phyloP scores from a whole-genome alignment of 495 filamentous ascomycete species.

The Lichina pygmaea region DNA sequence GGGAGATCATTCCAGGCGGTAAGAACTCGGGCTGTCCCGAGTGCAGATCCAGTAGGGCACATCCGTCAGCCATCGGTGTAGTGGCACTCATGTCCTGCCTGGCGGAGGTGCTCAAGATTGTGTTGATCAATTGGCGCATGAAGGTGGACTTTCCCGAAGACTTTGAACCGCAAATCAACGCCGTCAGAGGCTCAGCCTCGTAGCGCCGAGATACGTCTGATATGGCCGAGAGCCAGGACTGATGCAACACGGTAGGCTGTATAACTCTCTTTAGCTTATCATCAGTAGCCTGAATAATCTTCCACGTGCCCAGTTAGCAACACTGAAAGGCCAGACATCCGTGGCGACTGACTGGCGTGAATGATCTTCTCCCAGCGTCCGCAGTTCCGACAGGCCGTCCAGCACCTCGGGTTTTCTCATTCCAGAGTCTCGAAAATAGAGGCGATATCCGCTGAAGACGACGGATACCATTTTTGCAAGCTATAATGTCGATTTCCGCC shows the following conservation, averaged over 20 bases:
- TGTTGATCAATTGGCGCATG: conserved; percentile 46
- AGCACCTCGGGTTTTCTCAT: conserved; percentile 12
- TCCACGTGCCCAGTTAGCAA: too few species aligned
- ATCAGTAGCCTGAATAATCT: neutral
- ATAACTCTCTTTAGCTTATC: conserved; percentile 2
- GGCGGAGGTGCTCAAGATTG: conserved; percentile 23
- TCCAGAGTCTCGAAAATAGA: conserved; percentile 51
- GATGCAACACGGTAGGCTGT: conserved; percentile 30
- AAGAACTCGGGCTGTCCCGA: conserved; percentile 65
- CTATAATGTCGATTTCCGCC: conserved; percentile 24
- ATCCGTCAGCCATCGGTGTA: conserved; percentile 8
- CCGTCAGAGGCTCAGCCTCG: too few species aligned
- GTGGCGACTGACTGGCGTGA: conserved; percentile 7
- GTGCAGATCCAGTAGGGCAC: conserved; percentile 56
- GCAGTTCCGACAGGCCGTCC: conserved; percentile 6
- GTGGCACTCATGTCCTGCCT: conserved; percentile 8
- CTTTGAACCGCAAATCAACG: conserved; percentile 49
- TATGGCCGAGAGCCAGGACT: conserved; percentile 31
- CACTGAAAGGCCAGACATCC: neutral
- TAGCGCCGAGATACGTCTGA: too few species aligned
- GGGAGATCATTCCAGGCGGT: conserved; percentile 48
- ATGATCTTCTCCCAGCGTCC: conserved; percentile 8
- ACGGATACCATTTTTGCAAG: conserved; percentile 25
- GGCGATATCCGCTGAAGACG: conserved; percentile 35
- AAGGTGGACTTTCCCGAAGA: conserved; percentile 75